Percentiles rank a stretch among this genome's conserved stretches.
These are phyloP conservation scores for Paradendryphiella salina DNA, from an alignment of 2,329 filamentous ascomycete genomes.

Conservation along the genomic window DNA sequence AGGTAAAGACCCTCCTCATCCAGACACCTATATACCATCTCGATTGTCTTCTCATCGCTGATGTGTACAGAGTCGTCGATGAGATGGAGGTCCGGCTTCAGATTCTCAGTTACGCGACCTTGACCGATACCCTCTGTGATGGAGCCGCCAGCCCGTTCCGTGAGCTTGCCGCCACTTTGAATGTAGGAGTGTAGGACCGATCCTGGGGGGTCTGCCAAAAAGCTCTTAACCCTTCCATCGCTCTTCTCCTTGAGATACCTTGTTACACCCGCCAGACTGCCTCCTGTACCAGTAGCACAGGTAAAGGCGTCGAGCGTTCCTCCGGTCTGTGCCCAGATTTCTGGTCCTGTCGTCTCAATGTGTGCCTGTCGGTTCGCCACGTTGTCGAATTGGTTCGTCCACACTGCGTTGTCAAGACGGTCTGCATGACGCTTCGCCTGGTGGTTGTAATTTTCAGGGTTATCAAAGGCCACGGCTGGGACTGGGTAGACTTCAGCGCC, in stretches of 20 bases:
- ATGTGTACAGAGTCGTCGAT: slow-evolving; percentile 85
- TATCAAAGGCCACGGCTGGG: slow-evolving; percentile 91
- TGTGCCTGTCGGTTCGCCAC: slow-evolving; percentile 90
- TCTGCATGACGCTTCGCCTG: slow-evolving; percentile 92
- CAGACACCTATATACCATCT: slow-evolving; percentile 95
- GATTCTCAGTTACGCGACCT: slow-evolving; percentile 93
- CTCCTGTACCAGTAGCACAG: slow-evolving; percentile 89
- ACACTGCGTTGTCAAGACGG: slow-evolving; percentile 81
- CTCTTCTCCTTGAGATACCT: slow-evolving; percentile 84
- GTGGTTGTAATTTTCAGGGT: slow-evolving; percentile 97
- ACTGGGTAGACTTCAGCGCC: slow-evolving; percentile 96
- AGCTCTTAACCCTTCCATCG: slow-evolving; percentile 77
- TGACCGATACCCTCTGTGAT: slow-evolving; percentile 99
- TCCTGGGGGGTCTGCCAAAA: slow-evolving; percentile 91
- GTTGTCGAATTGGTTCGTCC: slow-evolving; percentile 99
- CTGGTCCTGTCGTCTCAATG: slow-evolving; percentile 93
- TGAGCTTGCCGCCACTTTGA: slow-evolving; percentile 76
- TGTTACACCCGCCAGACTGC: slow-evolving; percentile 86
- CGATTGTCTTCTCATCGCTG: slow-evolving; percentile 89
- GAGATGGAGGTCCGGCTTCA: slow-evolving; percentile 79
- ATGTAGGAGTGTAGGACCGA: slow-evolving; percentile 93
- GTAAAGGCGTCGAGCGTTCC: slow-evolving; percentile 92
- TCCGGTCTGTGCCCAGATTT: slow-evolving; percentile 91
- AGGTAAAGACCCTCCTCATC: slow-evolving; percentile 96
- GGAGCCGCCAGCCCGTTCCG: slow-evolving; percentile 79